Evolutionary conservation across 805 yeast genomes (phyloP).

Genomic region (Candida saitoana): DNA sequence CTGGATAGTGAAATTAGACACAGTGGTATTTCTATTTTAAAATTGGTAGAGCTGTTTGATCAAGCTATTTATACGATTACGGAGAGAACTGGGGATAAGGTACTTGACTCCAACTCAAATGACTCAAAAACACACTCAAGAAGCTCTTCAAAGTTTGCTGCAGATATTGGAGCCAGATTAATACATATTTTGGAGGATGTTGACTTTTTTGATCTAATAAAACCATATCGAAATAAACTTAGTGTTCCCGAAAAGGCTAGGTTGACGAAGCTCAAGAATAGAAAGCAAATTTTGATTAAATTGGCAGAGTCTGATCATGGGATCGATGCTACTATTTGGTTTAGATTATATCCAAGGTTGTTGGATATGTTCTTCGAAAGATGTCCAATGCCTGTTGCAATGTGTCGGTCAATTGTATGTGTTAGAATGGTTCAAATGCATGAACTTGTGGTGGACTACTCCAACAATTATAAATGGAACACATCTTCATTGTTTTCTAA

Average conservation of each 20-base stretch:
- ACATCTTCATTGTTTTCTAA: constrained; percentile 35
- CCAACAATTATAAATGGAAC: constrained; percentile 40
- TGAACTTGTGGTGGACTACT: constrained; percentile 57
- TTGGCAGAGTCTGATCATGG: constrained; percentile 92
- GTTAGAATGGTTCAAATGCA: constrained; percentile 82
- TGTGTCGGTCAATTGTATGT: constrained; percentile 88
- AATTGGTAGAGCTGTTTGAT: constrained; percentile 83
- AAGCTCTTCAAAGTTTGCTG: constrained; percentile 66
- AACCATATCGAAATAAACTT: constrained; percentile 45
- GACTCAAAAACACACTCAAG: constrained; percentile 44
- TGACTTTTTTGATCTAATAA: constrained; percentile 63
- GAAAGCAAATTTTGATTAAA: constrained; percentile 64
- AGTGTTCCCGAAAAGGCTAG: constrained; percentile 79
- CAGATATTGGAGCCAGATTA: constrained; percentile 71
- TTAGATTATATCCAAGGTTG: constrained; percentile 75
- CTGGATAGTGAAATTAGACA: constrained; percentile 75
- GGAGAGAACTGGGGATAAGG: constrained; percentile 18
- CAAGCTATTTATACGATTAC: constrained; percentile 62
- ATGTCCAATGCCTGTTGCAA: constrained; percentile 91
- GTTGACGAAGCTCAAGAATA: constrained; percentile 57
- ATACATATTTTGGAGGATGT: constrained; percentile 71
- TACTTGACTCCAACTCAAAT: constrained; percentile 3
- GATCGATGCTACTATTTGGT: constrained; percentile 96
- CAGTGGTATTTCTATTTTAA: constrained; percentile 69
- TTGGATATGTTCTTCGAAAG: constrained; percentile 66